Conservation (phyloP, 1,284 basidiomycete species). For the Megacollybia platyphylla region DNA sequence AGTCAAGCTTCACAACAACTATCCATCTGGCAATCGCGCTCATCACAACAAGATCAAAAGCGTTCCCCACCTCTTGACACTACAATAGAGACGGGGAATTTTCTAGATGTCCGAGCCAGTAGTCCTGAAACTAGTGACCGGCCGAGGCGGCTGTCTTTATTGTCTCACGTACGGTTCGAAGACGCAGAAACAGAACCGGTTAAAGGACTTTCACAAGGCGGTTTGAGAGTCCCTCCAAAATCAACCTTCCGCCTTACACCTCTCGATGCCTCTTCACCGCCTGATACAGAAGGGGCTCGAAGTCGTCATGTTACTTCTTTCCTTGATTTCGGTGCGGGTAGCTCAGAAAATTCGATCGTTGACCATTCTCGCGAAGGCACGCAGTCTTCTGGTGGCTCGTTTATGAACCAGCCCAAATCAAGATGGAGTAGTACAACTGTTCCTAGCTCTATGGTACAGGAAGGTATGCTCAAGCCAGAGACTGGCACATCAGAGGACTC, state of each 20-base stretch:
- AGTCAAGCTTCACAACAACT: no score
- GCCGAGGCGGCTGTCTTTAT: conserved; percentile 6
- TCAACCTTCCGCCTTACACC: conserved; percentile 17
- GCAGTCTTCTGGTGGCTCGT: conserved; percentile 1
- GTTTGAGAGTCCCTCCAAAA: conserved; percentile 1
- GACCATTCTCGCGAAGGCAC: neutral
- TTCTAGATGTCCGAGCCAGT: conserved; percentile 17
- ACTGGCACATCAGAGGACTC: conserved; percentile 13
- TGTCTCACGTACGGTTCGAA: conserved; percentile 10
- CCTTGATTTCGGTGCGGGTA: conserved; percentile 36
- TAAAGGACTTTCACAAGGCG: conserved; percentile 1
- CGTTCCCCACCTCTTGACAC: neutral
- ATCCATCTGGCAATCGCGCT: neutral
- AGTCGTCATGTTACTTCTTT: conserved; percentile 29
- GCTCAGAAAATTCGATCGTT: conserved; percentile 27
- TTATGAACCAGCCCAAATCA: conserved; percentile 11
- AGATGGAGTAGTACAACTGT: conserved; percentile 24
- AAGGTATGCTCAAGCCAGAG: conserved; percentile 8
- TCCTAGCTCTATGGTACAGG: conserved; percentile 12
- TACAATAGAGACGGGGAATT: neutral
- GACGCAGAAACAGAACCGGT: neutral
- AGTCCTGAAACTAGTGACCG: conserved; percentile 2
- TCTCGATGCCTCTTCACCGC: conserved; percentile 10
- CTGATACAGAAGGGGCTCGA: neutral
- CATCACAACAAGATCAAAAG: neutral